Evolutionary conservation across 768 basidiomycete genomes (phyloP).

Genomic region (Tricholomella constricta): DNA sequence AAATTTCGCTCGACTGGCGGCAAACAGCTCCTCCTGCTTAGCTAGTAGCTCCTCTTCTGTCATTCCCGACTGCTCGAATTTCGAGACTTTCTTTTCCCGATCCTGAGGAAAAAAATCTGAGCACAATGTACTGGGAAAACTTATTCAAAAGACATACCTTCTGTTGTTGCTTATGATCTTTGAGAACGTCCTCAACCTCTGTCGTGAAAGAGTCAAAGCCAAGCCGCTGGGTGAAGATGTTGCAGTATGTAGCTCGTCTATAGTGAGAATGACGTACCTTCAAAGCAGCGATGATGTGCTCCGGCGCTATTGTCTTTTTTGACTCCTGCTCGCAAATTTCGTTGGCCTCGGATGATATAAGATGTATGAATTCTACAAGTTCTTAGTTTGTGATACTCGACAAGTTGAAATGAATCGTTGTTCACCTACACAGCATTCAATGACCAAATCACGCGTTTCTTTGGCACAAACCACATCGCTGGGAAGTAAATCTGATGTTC

Average conservation of each 20-base stretch:
- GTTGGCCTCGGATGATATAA: conserved; percentile 97
- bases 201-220: conserved; percentile 91
- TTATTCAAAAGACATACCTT: conserved; percentile 57
- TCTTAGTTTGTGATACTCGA: conserved; percentile 6
- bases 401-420: conserved; percentile 25
- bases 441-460: conserved; percentile 95
- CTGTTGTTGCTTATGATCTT: conserved; percentile 95
- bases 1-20: conserved; percentile 83
- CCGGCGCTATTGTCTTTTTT: conserved; percentile 98
- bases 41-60: conserved; percentile 88
- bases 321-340: conserved; percentile 98
- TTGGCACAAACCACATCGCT: conserved; percentile 88
- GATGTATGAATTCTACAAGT: conserved; percentile 90
- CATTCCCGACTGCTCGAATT: conserved; percentile 85
- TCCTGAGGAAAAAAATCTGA: conserved; percentile 50
- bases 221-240: conserved; percentile 57
- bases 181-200: conserved; percentile 90
- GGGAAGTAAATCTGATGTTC: conserved; percentile 79
- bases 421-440: conserved; percentile 99
- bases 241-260: conserved; percentile 9
- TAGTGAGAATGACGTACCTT: conserved; percentile 53
- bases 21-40: conserved; percentile 90
- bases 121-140: not conserved
- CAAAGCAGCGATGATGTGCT: conserved; percentile 91
- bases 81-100: conserved; percentile 89